Percentiles rank a stretch among this genome's conserved stretches.
phyloP scores from a whole-genome alignment of 352 stramenopile species.

The Globisporangium cylindrosporum region DNA sequence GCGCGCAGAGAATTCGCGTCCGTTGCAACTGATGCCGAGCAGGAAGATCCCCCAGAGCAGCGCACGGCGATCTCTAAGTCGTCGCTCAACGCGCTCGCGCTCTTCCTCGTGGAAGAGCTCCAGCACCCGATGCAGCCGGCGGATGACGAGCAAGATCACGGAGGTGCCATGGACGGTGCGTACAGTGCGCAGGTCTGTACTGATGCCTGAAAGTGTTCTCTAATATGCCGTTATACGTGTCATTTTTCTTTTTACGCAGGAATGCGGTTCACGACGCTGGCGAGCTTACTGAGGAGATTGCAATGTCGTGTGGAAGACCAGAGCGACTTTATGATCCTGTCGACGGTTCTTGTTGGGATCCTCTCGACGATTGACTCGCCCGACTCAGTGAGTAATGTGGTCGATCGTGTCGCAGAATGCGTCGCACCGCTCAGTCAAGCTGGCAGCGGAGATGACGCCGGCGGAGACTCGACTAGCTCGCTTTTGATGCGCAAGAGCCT shows the following conservation, averaged over 20 bases:
- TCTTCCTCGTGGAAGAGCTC: slow-evolving; percentile 57
- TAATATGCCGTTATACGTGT: background rate
- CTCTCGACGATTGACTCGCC: slow-evolving; percentile 58
- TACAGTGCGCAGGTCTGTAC: background rate
- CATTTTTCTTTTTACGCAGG: background rate
- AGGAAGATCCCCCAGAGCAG: background rate
- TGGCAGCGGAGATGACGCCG: slow-evolving; percentile 9
- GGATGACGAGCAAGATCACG: background rate
- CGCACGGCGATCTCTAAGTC: slow-evolving; percentile 23
- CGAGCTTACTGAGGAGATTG: slow-evolving; percentile 45
- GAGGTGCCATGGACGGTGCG: background rate
- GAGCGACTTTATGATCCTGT: slow-evolving; percentile 43
- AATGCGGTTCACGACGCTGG: slow-evolving; percentile 27
- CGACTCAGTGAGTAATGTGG: slow-evolving; percentile 55
- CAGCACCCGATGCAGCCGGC: slow-evolving; percentile 30
- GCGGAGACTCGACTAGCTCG: slow-evolving; percentile 42
- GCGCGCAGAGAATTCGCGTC: slow-evolving; percentile 10
- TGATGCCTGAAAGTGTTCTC: background rate
- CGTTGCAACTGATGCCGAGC: background rate
- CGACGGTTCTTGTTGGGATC: slow-evolving; percentile 43
- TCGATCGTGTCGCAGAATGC: slow-evolving; percentile 68
- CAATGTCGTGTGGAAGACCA: slow-evolving; percentile 31
- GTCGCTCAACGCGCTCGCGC: slow-evolving; percentile 42
- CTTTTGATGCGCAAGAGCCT: slow-evolving; percentile 50
- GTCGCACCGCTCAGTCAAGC: slow-evolving; percentile 35